Evolutionary conservation across 768 basidiomycete genomes (phyloP).

Genomic region (Hortiboletus campestris): DNA sequence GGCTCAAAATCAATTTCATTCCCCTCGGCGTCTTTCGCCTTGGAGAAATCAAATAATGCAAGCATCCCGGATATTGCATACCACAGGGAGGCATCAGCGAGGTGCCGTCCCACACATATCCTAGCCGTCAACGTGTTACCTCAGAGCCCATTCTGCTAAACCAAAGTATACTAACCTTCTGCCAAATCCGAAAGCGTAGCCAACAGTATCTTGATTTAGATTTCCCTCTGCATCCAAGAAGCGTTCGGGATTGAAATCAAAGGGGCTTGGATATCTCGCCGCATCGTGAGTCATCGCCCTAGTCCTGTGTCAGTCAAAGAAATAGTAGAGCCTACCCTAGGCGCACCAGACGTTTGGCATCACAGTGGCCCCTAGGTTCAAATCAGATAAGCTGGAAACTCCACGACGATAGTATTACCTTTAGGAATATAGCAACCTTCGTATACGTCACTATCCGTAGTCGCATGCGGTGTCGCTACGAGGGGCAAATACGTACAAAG

Average conservation of each 20-base stretch:
- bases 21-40: slow-evolving; percentile 22
- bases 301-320: background rate
- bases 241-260: slow-evolving; percentile 33
- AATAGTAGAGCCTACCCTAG: background rate
- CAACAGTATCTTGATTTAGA: slow-evolving; percentile 21
- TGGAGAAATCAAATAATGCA: slow-evolving; percentile 27
- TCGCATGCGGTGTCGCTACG: slow-evolving; percentile 18
- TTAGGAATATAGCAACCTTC: slow-evolving; percentile 30
- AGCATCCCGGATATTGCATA: slow-evolving; percentile 28
- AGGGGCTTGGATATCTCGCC: slow-evolving; percentile 31
- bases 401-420: background rate
- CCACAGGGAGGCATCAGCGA: slow-evolving; percentile 31
- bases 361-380: slow-evolving; percentile 19
- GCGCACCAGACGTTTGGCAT: slow-evolving; percentile 30
- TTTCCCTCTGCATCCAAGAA: slow-evolving; percentile 24
- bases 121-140: slow-evolving; percentile 1
- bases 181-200: slow-evolving; percentile 25
- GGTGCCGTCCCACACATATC: slow-evolving; percentile 24
- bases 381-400: background rate
- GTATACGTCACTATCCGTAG: slow-evolving; percentile 22
- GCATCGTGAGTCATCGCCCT: slow-evolving; percentile 37
- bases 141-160: background rate
- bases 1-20: slow-evolving; percentile 21
- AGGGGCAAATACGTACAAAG: background rate
- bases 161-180: slow-evolving; percentile 15